These are phyloP conservation scores for Heliamphora pulchella DNA, from an alignment of 179 eudicot species.

Conservation along the genomic window DNA sequence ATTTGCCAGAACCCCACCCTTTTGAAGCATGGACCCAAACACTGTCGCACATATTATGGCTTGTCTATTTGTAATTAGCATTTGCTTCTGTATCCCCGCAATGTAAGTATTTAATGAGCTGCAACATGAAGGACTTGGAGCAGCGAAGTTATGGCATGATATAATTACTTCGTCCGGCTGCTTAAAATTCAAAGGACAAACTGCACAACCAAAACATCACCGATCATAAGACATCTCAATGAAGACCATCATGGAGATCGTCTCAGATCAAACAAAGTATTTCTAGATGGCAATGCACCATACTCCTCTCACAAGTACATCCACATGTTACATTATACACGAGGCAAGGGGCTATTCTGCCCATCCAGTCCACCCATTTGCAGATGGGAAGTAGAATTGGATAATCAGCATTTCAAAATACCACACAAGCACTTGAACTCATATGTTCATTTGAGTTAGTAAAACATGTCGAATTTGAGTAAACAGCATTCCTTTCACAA, in stretches of 20 bases:
- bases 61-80: conserved; percentile 85
- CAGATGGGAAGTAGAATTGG: background rate
- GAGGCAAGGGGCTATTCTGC: background rate
- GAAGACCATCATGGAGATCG: background rate
- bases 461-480: too few relatives aligned
- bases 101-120: conserved; percentile 78
- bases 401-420: background rate
- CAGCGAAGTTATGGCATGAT: conserved; percentile 73
- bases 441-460: background rate
- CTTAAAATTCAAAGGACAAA: conserved; percentile 70
- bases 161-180: conserved; percentile 70
- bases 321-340: background rate
- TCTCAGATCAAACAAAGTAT: background rate
- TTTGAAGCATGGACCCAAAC: conserved; percentile 70
- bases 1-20: conserved; percentile 84
- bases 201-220: conserved; percentile 35
- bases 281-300: background rate
- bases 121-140: conserved; percentile 87
- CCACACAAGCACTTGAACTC: background rate
- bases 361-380: background rate
- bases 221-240: background rate
- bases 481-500: background rate
- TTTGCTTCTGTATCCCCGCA: conserved; percentile 66
- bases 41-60: conserved; percentile 81
- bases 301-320: background rate